A percentile compares a stretch with the other conserved stretches of the same genome.
phyloP scores from a whole-genome alignment of 495 filamentous ascomycete species.

The Penicillium antarcticum region DNA sequence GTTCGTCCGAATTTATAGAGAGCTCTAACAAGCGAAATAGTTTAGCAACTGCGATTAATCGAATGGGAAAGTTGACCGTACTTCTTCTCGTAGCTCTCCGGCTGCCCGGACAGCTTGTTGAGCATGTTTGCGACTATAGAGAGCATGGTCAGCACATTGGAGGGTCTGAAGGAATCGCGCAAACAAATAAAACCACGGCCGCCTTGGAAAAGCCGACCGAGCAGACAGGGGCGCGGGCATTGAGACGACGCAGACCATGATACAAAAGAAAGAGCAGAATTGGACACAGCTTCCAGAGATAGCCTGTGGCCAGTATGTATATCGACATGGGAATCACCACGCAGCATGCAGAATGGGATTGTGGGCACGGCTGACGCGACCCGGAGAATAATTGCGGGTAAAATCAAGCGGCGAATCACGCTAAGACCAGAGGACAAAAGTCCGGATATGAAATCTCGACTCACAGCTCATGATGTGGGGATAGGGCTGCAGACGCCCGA shows the following conservation, averaged over 20 bases:
- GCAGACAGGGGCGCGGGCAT: neutral
- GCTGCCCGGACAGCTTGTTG: constrained; percentile 96
- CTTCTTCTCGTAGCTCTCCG: constrained; percentile 98
- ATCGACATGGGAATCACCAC: constrained; percentile 1
- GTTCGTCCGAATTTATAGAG: constrained; percentile 91
- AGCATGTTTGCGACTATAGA: constrained; percentile 80
- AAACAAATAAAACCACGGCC: neutral
- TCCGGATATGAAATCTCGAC: constrained; percentile 16
- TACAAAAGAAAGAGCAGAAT: constrained; percentile 1
- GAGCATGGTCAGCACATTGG: constrained; percentile 28
- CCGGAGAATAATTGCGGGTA: neutral
- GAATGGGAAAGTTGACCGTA: constrained; percentile 32
- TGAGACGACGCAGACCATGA: constrained; percentile 2
- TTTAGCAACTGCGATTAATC: constrained; percentile 4
- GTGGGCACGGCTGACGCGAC: constrained; percentile 6
- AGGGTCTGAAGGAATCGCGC: neutral
- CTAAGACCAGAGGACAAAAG: neutral
- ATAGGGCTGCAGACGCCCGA: constrained; percentile 17
- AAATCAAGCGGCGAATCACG: neutral
- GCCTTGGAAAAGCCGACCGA: constrained; percentile 17
- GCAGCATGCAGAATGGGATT: neutral
- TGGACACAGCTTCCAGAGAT: neutral
- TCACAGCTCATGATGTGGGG: constrained; percentile 32
- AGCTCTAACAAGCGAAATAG: constrained; percentile 47
- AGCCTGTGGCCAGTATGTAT: neutral